Evolutionary conservation across 495 filamentous ascomycete genomes (phyloP).

Genomic region (Penicillium lagena): DNA sequence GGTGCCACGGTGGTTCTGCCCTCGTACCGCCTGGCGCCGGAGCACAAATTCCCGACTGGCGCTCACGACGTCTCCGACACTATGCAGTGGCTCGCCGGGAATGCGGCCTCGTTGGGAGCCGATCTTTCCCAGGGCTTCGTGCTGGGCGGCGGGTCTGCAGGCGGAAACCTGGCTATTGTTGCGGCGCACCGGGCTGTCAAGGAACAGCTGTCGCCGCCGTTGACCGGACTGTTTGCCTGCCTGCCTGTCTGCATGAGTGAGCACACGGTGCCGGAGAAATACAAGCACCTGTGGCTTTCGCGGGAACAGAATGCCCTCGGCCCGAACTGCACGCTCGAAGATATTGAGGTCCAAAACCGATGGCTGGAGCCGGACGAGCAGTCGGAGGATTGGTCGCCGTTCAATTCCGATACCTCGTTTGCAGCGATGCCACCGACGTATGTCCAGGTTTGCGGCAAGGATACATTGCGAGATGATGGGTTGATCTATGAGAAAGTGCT

Average conservation of each 20-base stretch:
- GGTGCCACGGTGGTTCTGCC: slow-evolving; percentile 24
- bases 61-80: slow-evolving; percentile 44
- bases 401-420: slow-evolving; percentile 1
- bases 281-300: slow-evolving; percentile 25
- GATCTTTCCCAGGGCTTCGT: slow-evolving; percentile 35
- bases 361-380: slow-evolving; percentile 3
- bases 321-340: slow-evolving; percentile 1
- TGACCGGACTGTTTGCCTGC: slow-evolving; percentile 39
- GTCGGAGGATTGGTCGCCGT: slow-evolving; percentile 8
- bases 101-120: slow-evolving; percentile 16
- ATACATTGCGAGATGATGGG: slow-evolving; percentile 33
- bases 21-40: slow-evolving; percentile 42
- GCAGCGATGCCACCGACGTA: slow-evolving; percentile 26
- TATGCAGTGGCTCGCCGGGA: slow-evolving; percentile 39
- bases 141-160: slow-evolving; percentile 43
- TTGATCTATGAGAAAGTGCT: slow-evolving; percentile 29
- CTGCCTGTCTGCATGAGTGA: slow-evolving; percentile 22
- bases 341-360: neutral
- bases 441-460: slow-evolving; percentile 33
- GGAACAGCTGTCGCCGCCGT: slow-evolving; percentile 30
- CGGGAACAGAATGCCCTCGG: slow-evolving; percentile 29
- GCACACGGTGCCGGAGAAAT: slow-evolving; percentile 16
- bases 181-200: slow-evolving; percentile 33
- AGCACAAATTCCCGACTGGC: slow-evolving; percentile 39
- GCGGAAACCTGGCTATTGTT: slow-evolving; percentile 39